Conservation (phyloP, 768 basidiomycete species). For the Leccinum subtestaceum region DNA sequence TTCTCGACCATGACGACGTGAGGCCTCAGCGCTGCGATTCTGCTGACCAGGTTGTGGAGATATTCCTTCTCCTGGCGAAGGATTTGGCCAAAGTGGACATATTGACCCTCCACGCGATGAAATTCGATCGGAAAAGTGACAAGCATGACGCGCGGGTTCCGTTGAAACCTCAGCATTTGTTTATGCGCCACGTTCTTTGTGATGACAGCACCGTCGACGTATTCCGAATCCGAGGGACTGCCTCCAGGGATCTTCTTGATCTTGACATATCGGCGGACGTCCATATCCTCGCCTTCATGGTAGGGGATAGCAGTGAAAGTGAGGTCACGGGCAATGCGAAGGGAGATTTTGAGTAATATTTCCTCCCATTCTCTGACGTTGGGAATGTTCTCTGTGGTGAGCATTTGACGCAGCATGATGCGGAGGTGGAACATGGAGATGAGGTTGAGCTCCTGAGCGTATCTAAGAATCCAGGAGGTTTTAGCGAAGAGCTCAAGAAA, state of each 20-base stretch:
- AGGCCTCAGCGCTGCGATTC: conserved; percentile 88
- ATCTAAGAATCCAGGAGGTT: conserved; percentile 40
- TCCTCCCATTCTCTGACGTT: conserved; percentile 88
- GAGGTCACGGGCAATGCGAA: conserved; percentile 82
- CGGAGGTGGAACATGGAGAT: conserved; percentile 89
- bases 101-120: conserved; percentile 87
- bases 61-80: conserved; percentile 92
- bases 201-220: conserved; percentile 94
- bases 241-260: conserved; percentile 99
- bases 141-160: conserved; percentile 92
- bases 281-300: conserved; percentile 89
- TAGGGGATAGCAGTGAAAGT: conserved; percentile 71
- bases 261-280: conserved; percentile 92
- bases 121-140: conserved; percentile 95
- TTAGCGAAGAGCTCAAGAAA: conserved; percentile 6
- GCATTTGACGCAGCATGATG: conserved; percentile 87
- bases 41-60: conserved; percentile 78
- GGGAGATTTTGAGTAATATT: conserved; percentile 72
- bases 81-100: conserved; percentile 89
- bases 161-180: conserved; percentile 78
- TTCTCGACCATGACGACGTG: conserved; percentile 91
- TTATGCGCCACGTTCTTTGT: conserved; percentile 98
- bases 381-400: conserved; percentile 78
- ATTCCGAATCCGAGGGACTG: conserved; percentile 88
- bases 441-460: conserved; percentile 78